Evolutionary conservation across 2,329 filamentous ascomycete genomes (phyloP).

Genomic region (Phoma herbarum): DNA sequence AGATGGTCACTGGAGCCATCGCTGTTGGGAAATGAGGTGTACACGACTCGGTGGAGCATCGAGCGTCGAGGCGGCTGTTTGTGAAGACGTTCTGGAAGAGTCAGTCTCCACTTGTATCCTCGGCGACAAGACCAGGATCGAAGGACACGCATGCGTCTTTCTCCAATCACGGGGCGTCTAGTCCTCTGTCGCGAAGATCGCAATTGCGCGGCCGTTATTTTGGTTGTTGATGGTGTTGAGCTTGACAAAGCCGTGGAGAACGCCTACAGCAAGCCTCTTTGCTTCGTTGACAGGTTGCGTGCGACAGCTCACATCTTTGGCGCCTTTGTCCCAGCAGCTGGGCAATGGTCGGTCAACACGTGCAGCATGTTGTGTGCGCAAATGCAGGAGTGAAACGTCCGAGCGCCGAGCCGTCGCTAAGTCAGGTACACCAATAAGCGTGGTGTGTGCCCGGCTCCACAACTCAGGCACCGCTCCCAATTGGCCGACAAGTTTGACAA

Average conservation of each 20-base stretch:
- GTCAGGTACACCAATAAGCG: slow-evolving; percentile 46
- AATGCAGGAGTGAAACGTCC: slow-evolving; percentile 24
- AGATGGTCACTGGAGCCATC: slow-evolving; percentile 10
- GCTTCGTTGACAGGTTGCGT: slow-evolving; percentile 8
- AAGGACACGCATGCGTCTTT: slow-evolving; percentile 28
- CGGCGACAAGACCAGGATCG: slow-evolving; percentile 31
- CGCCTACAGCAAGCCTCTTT: slow-evolving; percentile 10
- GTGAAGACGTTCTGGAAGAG: slow-evolving; percentile 38
- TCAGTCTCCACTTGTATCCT: slow-evolving; percentile 26
- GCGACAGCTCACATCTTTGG: slow-evolving; percentile 25
- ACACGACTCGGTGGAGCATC: slow-evolving; percentile 20
- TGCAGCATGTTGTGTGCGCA: slow-evolving; percentile 24
- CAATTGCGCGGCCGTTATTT: slow-evolving; percentile 42
- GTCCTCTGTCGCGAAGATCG: slow-evolving; percentile 37
- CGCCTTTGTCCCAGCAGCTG: slow-evolving; percentile 22
- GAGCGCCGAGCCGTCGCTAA: slow-evolving; percentile 33
- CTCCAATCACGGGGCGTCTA: slow-evolving; percentile 27
- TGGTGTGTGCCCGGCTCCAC: slow-evolving; percentile 9
- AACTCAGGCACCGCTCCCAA: slow-evolving; percentile 33
- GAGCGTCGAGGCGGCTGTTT: slow-evolving; percentile 27
- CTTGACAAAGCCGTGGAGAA: slow-evolving; percentile 6
- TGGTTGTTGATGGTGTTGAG: slow-evolving; percentile 15
- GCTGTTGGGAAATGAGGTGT: slow-evolving; percentile 31
- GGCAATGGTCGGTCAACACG: slow-evolving; percentile 34
- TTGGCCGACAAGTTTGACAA: slow-evolving; percentile 40